A percentile compares a stretch with the other conserved stretches of the same genome.
phyloP scores from a whole-genome alignment of 1,284 basidiomycete species.

The Apiotrichum porosum region DNA sequence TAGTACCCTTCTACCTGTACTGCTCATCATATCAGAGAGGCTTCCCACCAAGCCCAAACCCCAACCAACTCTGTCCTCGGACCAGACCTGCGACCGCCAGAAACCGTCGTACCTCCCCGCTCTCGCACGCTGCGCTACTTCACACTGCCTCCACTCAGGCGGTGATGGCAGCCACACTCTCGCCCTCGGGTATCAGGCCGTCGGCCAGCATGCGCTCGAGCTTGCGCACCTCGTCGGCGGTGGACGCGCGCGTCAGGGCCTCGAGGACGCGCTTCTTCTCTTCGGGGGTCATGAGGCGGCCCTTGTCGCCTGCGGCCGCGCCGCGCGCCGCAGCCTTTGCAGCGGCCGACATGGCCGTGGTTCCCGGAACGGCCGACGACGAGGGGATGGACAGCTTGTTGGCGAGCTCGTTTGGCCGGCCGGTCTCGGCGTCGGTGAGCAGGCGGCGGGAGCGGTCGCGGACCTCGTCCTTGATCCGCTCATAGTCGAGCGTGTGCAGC shows the following conservation, averaged over 20 bases:
- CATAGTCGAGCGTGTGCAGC: conserved; percentile 92
- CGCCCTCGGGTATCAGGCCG: conserved; percentile 65
- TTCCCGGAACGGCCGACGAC: conserved; percentile 60
- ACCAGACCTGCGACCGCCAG: too few relatives aligned
- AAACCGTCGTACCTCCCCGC: too few relatives aligned
- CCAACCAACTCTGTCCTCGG: too few relatives aligned
- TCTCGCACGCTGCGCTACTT: background rate
- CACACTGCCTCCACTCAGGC: background rate
- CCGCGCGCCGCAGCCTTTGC: conserved; percentile 50
- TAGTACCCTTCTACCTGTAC: too few relatives aligned
- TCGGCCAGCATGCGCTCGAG: conserved; percentile 83
- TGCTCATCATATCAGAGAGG: too few relatives aligned
- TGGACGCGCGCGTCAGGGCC: conserved; percentile 84
- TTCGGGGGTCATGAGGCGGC: conserved; percentile 83
- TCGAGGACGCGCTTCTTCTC: conserved; percentile 84
- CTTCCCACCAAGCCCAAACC: too few relatives aligned
- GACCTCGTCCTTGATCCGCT: conserved; percentile 90
- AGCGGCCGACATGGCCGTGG: conserved; percentile 50
- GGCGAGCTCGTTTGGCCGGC: conserved; percentile 73
- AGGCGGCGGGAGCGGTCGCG: conserved; percentile 66
- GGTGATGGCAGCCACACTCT: conserved; percentile 14
- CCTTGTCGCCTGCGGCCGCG: conserved; percentile 53
- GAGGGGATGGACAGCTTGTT: conserved; percentile 70
- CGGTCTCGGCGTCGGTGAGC: conserved; percentile 66
- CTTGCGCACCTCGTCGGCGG: conserved; percentile 82